Percentiles rank a stretch among this genome's conserved stretches.
Conservation (phyloP, 1,139 yeast species). For the Kodamaea fungicola region DNA sequence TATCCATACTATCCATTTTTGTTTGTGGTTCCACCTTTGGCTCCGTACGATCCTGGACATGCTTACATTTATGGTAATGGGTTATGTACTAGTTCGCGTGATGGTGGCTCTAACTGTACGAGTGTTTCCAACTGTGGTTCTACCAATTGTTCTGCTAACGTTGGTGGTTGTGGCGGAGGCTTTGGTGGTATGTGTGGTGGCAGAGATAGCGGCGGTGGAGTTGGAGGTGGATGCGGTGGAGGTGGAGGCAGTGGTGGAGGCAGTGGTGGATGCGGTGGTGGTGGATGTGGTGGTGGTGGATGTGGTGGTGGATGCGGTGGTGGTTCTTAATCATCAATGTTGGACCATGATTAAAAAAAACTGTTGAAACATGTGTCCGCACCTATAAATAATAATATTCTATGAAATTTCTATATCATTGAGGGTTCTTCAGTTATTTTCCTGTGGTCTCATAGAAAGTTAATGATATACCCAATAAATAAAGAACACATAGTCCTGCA, state of each 20-base stretch:
- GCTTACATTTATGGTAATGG: neutral
- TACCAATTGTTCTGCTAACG: neutral
- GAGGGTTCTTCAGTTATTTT: too few species aligned
- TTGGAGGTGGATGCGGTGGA: neutral
- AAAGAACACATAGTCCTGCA: too few species aligned
- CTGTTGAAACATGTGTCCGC: too few species aligned
- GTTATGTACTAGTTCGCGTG: neutral
- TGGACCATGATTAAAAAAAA: too few species aligned
- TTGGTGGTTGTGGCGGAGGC: neutral
- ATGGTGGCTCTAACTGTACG: neutral
- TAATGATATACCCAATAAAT: too few species aligned
- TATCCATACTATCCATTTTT: slow-evolving; percentile 1
- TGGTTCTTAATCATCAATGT: too few species aligned
- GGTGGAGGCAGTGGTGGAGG: slow-evolving; percentile 1
- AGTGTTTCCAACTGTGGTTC: neutral
- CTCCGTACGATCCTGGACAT: neutral
- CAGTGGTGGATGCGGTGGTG: slow-evolving; percentile 1
- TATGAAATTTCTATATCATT: too few species aligned
- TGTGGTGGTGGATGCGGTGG: too few species aligned
- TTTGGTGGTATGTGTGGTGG: neutral
- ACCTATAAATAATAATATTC: too few species aligned
- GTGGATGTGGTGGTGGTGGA: slow-evolving; percentile 1
- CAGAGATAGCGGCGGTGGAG: neutral
- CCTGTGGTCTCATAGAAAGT: too few species aligned
- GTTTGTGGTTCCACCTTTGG: neutral